Conservation (phyloP, 306 rosid genomes). For the Casuarina glauca region DNA sequence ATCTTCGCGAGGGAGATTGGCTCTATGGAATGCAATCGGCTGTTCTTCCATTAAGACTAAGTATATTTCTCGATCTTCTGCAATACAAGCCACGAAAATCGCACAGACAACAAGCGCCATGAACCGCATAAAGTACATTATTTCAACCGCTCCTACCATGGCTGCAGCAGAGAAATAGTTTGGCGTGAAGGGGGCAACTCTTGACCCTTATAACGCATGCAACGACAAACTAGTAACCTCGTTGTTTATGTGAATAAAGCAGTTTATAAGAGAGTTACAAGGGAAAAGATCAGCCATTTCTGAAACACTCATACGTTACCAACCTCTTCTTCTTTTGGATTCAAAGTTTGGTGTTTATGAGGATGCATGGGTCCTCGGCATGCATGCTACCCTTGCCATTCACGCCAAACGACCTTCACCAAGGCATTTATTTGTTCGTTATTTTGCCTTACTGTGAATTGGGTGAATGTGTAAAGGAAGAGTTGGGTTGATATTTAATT, state of each 20-base stretch:
- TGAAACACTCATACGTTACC: too few species aligned
- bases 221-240: slow-evolving; percentile 6
- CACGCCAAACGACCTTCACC: slow-evolving; percentile 18
- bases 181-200: neutral
- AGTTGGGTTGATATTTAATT: too few species aligned
- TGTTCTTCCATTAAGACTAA: slow-evolving; percentile 69
- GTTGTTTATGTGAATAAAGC: slow-evolving; percentile 15
- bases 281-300: too few species aligned
- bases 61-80: slow-evolving; percentile 58
- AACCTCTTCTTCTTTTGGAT: too few species aligned
- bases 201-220: neutral
- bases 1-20: slow-evolving; percentile 16
- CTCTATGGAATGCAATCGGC: slow-evolving; percentile 45
- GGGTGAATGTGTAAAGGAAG: too few species aligned
- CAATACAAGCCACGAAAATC: slow-evolving; percentile 22
- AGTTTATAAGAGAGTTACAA: too few species aligned
- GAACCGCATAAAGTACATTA: slow-evolving; percentile 1
- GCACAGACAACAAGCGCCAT: slow-evolving; percentile 14
- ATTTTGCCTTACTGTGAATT: neutral
- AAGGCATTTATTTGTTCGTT: neutral
- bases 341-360: neutral
- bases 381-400: slow-evolving; percentile 29
- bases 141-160: slow-evolving; percentile 18
- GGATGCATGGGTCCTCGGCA: neutral
- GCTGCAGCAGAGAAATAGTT: neutral